Conservation (phyloP, 805 yeast genomes). For the Wickerhamomyces kurtzmanii region DNA sequence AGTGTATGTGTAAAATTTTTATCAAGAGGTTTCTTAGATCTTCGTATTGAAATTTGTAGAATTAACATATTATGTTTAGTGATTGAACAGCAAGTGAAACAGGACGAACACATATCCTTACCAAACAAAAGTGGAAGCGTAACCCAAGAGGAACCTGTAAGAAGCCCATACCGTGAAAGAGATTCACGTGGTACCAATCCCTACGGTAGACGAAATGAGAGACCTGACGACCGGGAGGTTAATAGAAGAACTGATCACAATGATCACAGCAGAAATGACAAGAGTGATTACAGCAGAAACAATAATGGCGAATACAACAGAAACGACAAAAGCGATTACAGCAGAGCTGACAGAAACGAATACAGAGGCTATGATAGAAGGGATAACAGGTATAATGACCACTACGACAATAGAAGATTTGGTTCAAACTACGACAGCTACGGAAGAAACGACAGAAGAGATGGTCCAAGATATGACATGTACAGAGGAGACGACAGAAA, state of each 20-base stretch:
- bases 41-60: too few relatives aligned
- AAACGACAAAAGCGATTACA: slow-evolving; percentile 1
- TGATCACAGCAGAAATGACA: slow-evolving; percentile 3
- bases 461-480: slow-evolving; percentile 8
- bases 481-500: slow-evolving; percentile 9
- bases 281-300: slow-evolving; percentile 4
- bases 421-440: not conserved
- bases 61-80: too few relatives aligned
- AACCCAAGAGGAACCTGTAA: too few relatives aligned
- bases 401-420: too few relatives aligned
- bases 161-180: too few relatives aligned
- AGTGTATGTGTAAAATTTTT: too few relatives aligned
- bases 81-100: too few relatives aligned
- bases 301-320: slow-evolving; percentile 4
- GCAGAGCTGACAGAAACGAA: not conserved
- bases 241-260: slow-evolving; percentile 3
- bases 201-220: slow-evolving; percentile 4
- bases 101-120: too few relatives aligned
- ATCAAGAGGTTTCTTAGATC: too few relatives aligned
- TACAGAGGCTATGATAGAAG: slow-evolving; percentile 1
- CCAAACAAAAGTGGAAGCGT: too few relatives aligned
- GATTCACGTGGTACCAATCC: too few relatives aligned
- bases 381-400: slow-evolving; percentile 1
- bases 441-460: slow-evolving; percentile 6
- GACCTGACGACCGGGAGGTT: slow-evolving; percentile 3